These are phyloP conservation scores for Salix viminalis DNA, from an alignment of 345 rosid genomes.

Conservation along the genomic window DNA sequence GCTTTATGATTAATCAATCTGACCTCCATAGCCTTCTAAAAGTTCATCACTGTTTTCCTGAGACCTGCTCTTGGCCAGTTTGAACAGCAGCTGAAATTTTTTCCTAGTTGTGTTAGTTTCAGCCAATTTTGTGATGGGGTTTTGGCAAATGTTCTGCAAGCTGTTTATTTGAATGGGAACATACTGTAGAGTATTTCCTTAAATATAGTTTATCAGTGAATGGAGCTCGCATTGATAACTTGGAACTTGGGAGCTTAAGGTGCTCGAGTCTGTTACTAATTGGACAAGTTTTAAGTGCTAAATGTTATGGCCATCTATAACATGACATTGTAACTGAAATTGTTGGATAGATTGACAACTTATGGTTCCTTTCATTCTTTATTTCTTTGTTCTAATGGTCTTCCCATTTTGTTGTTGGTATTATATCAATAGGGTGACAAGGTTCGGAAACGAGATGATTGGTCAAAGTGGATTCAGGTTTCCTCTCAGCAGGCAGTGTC, in stretches of 20 bases:
- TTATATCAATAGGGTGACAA: slow-evolving; percentile 56
- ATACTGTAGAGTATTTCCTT: not conserved
- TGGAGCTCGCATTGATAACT: not conserved
- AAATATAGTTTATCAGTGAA: not conserved
- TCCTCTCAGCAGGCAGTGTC: slow-evolving; percentile 16
- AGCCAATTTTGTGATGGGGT: not conserved
- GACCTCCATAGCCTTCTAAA: not conserved
- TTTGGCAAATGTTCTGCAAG: not conserved
- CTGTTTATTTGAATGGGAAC: not conserved
- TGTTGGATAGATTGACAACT: slow-evolving; percentile 4
- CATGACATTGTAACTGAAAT: not conserved
- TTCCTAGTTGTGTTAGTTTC: not conserved
- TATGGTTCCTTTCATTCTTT: not conserved
- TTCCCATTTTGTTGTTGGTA: slow-evolving; percentile 10
- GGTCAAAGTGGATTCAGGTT: slow-evolving; percentile 72
- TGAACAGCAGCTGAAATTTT: not conserved
- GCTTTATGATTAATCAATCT: not conserved
- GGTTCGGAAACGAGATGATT: slow-evolving; percentile 64
- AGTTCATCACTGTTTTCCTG: not conserved
- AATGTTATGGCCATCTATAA: not conserved
- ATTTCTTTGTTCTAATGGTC: not conserved
- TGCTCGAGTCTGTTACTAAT: not conserved
- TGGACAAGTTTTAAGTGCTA: not conserved
- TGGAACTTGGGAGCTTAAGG: not conserved
- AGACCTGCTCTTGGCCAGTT: not conserved